Evolutionary conservation across 129 eudicot genomes (phyloP).

Genomic region (Glebionis coronaria): DNA sequence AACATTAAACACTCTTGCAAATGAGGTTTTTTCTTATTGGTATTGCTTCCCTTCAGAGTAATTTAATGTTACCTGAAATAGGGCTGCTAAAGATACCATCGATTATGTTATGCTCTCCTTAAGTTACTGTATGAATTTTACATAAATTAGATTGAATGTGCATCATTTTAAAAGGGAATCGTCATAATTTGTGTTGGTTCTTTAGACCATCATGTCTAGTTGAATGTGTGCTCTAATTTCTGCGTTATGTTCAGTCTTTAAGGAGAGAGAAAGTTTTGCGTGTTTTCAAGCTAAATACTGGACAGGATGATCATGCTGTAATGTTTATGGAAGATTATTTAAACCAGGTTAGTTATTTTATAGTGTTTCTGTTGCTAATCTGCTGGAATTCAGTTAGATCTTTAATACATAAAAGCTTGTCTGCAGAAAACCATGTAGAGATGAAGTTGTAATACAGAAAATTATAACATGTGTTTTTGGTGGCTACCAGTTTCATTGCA

Average conservation of each 20-base stretch:
- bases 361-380: not conserved
- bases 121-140: not conserved
- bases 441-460: not conserved
- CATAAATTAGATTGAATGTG: not conserved
- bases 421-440: not conserved
- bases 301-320: conserved; percentile 96
- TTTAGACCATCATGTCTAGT: not conserved
- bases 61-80: not conserved
- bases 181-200: conserved; percentile 6
- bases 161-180: not conserved
- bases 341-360: conserved; percentile 51
- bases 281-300: conserved; percentile 81
- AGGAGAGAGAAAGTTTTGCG: conserved; percentile 76
- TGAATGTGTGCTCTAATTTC: not conserved
- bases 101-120: not conserved
- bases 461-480: too few relatives aligned
- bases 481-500: not conserved
- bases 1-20: not conserved
- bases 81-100: not conserved
- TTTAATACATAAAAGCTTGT: not conserved
- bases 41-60: not conserved
- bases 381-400: not conserved
- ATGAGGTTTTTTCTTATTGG: not conserved
- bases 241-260: conserved; percentile 47
- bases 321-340: conserved; percentile 88